phyloP scores from a whole-genome alignment of 2,329 filamentous ascomycete genomes.

The Botrytis hyacinthi region DNA sequence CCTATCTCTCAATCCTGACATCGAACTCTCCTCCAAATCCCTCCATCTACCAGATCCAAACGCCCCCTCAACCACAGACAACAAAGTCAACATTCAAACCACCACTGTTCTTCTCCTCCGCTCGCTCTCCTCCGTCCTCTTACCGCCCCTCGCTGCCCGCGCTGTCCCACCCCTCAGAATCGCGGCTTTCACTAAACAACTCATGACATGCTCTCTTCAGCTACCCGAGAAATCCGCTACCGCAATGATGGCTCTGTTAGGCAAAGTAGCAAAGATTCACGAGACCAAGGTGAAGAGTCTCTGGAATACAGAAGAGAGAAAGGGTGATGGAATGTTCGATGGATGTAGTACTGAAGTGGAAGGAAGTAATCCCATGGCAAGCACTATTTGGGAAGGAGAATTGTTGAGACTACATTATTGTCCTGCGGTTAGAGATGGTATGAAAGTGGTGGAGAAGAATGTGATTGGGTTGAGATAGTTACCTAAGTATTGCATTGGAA shows the following conservation, averaged over 20 bases:
- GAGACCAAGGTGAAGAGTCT: slow-evolving; percentile 77
- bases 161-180: slow-evolving; percentile 77
- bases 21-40: slow-evolving; percentile 76
- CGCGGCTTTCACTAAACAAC: slow-evolving; percentile 90
- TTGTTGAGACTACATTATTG: slow-evolving; percentile 81
- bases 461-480: slow-evolving; percentile 35
- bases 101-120: slow-evolving; percentile 89
- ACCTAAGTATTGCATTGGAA: neutral
- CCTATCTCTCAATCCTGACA: slow-evolving; percentile 76
- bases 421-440: slow-evolving; percentile 76
- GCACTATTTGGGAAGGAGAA: slow-evolving; percentile 92
- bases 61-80: slow-evolving; percentile 47
- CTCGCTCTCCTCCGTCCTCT: slow-evolving; percentile 76
- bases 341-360: slow-evolving; percentile 72
- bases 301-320: slow-evolving; percentile 92
- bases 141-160: slow-evolving; percentile 71
- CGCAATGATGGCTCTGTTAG: slow-evolving; percentile 74
- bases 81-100: slow-evolving; percentile 90
- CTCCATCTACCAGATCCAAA: slow-evolving; percentile 68
- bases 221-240: slow-evolving; percentile 85
- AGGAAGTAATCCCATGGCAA: slow-evolving; percentile 84
- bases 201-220: slow-evolving; percentile 78
- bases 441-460: slow-evolving; percentile 66
- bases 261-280: slow-evolving; percentile 77
- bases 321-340: slow-evolving; percentile 85